Evolutionary conservation across 495 filamentous ascomycete genomes (phyloP).

Genomic region (Halenospora varia): DNA sequence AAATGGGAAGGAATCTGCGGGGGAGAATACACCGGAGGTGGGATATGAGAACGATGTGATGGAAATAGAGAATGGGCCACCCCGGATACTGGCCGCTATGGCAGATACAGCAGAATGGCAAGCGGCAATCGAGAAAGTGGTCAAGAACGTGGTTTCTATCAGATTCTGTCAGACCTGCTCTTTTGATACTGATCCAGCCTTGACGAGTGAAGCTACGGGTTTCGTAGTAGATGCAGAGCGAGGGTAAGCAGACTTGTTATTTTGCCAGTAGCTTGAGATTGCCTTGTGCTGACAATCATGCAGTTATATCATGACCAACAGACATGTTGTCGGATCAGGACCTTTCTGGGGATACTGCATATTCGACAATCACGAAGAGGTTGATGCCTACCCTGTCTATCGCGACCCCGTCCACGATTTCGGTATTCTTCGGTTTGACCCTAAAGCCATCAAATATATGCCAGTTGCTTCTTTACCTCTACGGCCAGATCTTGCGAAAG

Average conservation of each 20-base stretch:
- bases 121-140: constrained; percentile 87
- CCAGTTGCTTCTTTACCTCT: constrained; percentile 73
- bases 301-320: constrained; percentile 74
- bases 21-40: constrained; percentile 43
- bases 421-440: constrained; percentile 92
- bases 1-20: constrained; percentile 42
- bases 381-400: constrained; percentile 96
- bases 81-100: constrained; percentile 30
- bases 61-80: constrained; percentile 36
- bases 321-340: constrained; percentile 93
- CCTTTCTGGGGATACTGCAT: constrained; percentile 98
- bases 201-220: constrained; percentile 92
- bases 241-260: constrained; percentile 52
- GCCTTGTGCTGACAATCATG: constrained; percentile 31
- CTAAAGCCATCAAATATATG: constrained; percentile 95
- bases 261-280: constrained; percentile 20
- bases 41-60: constrained; percentile 29
- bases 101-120: constrained; percentile 96
- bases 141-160: constrained; percentile 91
- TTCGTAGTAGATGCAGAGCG: constrained; percentile 96
- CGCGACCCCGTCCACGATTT: constrained; percentile 99
- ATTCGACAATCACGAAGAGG: constrained; percentile 98
- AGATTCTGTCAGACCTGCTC: constrained; percentile 98
- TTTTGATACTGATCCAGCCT: constrained; percentile 92
- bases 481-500: constrained; percentile 82